Conservation (phyloP, 306 rosid genomes). For the Cucurbita ficifolia region DNA sequence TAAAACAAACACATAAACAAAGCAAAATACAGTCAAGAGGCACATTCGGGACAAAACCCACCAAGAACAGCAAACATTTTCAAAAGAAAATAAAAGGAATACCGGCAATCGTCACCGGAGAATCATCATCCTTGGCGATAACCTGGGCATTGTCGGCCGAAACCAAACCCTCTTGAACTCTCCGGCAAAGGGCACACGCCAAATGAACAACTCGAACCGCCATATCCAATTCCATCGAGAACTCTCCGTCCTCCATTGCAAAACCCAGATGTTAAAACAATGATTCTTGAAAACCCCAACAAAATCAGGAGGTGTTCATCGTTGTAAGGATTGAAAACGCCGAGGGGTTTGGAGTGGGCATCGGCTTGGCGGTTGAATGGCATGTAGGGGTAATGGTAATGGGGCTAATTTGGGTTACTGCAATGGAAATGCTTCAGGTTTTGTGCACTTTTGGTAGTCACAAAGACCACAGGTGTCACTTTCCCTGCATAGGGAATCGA, state of each 20-base stretch:
- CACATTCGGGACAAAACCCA: not conserved
- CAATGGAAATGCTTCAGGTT: not conserved
- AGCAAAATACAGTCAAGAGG: not conserved
- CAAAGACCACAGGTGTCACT: conserved; percentile 4
- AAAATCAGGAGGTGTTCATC: conserved; percentile 9
- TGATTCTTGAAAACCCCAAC: conserved; percentile 15
- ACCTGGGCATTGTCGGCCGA: conserved; percentile 23
- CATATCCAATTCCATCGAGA: conserved; percentile 52
- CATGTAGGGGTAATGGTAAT: not conserved
- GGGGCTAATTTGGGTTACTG: not conserved
- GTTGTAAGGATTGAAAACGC: not conserved
- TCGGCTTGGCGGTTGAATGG: not conserved
- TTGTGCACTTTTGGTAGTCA: not conserved
- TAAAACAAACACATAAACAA: not conserved
- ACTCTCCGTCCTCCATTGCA: conserved; percentile 42
- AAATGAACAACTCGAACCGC: conserved; percentile 80
- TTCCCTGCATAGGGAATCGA: not conserved
- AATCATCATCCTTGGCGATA: conserved; percentile 74
- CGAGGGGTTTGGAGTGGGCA: not conserved
- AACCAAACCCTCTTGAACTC: conserved; percentile 54
- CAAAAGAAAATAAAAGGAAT: not conserved
- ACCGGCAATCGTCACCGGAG: conserved; percentile 93
- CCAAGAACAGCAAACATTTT: not conserved
- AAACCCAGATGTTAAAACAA: conserved; percentile 16
- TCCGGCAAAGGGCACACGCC: conserved; percentile 66